Evolutionary conservation across 179 eudicot species (phyloP), one percentile per base, ranked within the genome.

Genomic region (Silene noctiflora): DNA sequence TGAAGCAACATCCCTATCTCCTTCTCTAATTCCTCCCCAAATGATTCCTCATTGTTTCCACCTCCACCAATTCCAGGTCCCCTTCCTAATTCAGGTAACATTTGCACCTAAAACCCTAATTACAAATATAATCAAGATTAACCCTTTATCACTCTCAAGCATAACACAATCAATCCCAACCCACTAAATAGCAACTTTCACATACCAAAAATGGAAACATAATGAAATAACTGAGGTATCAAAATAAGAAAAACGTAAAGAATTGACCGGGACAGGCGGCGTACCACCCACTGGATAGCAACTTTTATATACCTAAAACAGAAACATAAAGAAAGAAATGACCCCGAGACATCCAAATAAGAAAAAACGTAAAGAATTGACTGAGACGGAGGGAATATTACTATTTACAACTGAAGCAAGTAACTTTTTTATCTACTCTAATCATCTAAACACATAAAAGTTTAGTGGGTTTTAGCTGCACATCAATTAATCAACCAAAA

Each of bases 41-140:
- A 87, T 46, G 92, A 86, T 42, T 87, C 90, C 13, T 91, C 93
- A 42, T 73, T 82, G 31, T 29, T 78, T 70, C 89, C 88, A 31
- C 89, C 86, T 39, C 46, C 11, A 39, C 10, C 88, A 22, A 87
- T 74, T 81, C 85, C 68, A 5, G 86, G 89, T 79, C 87, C 83
- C 85, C 91, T 87, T 39, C 92, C 89, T 79, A 90, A 69, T 70
- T 88, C 92, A 78, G 93, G 85, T 31, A 86, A 72, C 93, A 91
- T 91, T 62, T 71, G 79, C 75, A 67, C 51, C 80, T 61, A 55
- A 65, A 69, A 79, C 80, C 80, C 82, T 75, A 19, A 59, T 21
- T 53, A 6, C 42, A 13, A 39, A 68, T 42, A 46, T 27, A 42
- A 74, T 71, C 74, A 68, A 64, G 67, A 17, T 0, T 11, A 72